Conservation (phyloP, 2,329 filamentous ascomycete genomes). For the Emergomyces africanus region DNA sequence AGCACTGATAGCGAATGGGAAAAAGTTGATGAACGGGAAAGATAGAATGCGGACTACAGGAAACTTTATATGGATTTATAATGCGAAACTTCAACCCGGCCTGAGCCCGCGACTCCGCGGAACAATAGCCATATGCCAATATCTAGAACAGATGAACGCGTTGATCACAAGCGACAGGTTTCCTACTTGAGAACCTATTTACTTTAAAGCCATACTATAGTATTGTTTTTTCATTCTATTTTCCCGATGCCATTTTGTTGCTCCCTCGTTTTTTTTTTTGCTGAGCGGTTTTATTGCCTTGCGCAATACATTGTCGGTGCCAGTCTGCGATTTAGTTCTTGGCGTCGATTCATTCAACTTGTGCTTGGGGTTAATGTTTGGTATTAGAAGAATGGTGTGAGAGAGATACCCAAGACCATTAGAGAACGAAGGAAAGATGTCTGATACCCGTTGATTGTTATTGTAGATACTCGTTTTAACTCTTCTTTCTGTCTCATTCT, state of each 20-base stretch:
- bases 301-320: not conserved
- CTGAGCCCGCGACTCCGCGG: not conserved
- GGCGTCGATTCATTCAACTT: not conserved
- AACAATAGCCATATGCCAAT: not conserved
- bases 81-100: not conserved
- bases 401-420: not conserved
- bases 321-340: not conserved
- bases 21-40: constrained; percentile 67
- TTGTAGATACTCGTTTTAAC: not conserved
- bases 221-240: not conserved
- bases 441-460: not conserved
- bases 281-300: not conserved
- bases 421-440: not conserved
- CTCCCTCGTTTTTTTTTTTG: not conserved
- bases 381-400: not conserved
- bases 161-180: no score
- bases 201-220: not conserved
- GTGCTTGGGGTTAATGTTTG: not conserved
- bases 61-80: not conserved
- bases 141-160: not conserved
- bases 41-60: not conserved
- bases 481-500: not conserved
- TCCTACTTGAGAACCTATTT: not conserved
- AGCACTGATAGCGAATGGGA: constrained; percentile 98
- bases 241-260: not conserved